These are phyloP conservation scores for Linnemannia hyalina DNA, from an alignment of 192 early-diverging fungal genomes.

Conservation along the genomic window DNA sequence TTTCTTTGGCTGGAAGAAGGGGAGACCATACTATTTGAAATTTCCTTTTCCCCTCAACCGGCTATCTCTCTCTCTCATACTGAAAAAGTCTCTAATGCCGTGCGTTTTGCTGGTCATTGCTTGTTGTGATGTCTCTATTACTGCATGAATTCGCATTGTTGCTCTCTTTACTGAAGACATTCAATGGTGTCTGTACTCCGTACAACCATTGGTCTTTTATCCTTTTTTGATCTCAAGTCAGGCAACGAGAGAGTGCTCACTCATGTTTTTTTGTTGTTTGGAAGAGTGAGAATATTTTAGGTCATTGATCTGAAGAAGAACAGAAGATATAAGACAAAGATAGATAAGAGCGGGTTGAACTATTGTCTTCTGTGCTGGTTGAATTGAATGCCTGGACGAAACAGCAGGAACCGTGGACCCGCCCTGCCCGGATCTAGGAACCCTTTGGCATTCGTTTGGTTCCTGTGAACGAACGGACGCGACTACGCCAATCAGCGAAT, in stretches of 20 bases:
- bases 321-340: not conserved
- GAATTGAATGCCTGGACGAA: not conserved
- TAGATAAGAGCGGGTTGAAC: not conserved
- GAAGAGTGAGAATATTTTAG: constrained; percentile 6
- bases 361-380: not conserved
- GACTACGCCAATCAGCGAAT: not conserved
- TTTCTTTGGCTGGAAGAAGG: too few relatives aligned
- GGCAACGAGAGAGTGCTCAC: not conserved
- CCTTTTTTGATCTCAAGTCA: not conserved
- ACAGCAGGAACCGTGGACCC: not conserved
- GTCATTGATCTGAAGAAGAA: not conserved
- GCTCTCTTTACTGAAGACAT: not conserved
- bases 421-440: not conserved
- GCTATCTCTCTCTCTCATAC: not conserved
- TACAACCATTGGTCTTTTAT: too few relatives aligned
- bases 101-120: not conserved
- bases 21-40: too few relatives aligned
- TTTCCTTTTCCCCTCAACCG: too few relatives aligned
- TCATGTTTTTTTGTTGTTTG: not conserved
- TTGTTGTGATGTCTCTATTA: not conserved
- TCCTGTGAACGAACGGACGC: not conserved
- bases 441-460: not conserved
- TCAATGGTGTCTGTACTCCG: not conserved
- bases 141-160: not conserved
- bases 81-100: not conserved